These are phyloP conservation scores for Colletotrichum sojae DNA, from an alignment of 2,329 filamentous ascomycete species.

Conservation along the genomic window DNA sequence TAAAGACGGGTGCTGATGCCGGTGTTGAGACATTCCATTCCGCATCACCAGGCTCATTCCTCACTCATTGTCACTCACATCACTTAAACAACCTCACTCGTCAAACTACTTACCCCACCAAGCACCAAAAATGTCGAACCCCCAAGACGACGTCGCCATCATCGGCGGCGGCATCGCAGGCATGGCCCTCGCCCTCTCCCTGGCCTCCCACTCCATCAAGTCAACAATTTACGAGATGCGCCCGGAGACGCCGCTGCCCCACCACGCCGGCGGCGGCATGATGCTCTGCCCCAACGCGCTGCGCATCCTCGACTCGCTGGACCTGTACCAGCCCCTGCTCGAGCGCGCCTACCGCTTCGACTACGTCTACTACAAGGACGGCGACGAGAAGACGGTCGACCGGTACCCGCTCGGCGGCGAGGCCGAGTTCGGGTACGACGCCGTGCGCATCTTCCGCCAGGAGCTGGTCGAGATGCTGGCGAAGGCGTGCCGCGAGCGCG, in stretches of 20 bases:
- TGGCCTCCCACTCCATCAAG: slow-evolving; percentile 65
- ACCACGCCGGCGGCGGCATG: slow-evolving; percentile 67
- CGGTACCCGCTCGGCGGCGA: slow-evolving; percentile 63
- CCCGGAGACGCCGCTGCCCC: slow-evolving; percentile 48
- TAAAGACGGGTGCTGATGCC: too few species aligned
- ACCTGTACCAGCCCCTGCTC: slow-evolving; percentile 61
- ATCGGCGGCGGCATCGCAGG: slow-evolving; percentile 39
- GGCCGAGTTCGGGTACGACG: slow-evolving; percentile 65
- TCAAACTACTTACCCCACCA: neutral
- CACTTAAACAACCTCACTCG: neutral
- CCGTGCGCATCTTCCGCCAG: slow-evolving; percentile 67
- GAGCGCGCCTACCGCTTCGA: slow-evolving; percentile 66
- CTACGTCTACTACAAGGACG: slow-evolving; percentile 60
- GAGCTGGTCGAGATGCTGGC: slow-evolving; percentile 59
- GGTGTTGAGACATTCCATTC: too few species aligned
- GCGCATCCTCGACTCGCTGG: slow-evolving; percentile 64
- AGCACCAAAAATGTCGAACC: neutral
- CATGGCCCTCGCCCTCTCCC: slow-evolving; percentile 63
- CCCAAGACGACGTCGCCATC: slow-evolving; percentile 26
- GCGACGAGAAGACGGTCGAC: slow-evolving; percentile 50
- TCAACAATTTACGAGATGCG: slow-evolving; percentile 67
- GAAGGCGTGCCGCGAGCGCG: slow-evolving; percentile 45
- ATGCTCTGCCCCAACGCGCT: slow-evolving; percentile 74
- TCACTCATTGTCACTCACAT: neutral
- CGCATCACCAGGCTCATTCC: too few species aligned